Evolutionary conservation across 2,329 filamentous ascomycete genomes (phyloP).

Genomic region (Leptoxyphium fumago): DNA sequence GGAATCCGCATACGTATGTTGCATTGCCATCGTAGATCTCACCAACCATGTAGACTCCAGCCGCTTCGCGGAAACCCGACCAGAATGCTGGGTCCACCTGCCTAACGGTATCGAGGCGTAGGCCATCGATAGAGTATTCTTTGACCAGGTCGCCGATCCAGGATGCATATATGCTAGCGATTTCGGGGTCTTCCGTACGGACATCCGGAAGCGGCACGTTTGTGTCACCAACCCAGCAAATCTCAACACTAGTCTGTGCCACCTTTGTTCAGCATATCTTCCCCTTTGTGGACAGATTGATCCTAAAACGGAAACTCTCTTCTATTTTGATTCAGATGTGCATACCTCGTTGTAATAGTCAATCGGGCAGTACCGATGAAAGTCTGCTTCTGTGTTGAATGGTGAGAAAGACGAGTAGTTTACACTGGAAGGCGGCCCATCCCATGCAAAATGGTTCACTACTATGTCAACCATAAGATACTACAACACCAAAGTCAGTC

Average conservation of each 20-base stretch:
- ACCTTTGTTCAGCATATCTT: constrained; percentile 14
- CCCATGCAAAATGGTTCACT: constrained; percentile 23
- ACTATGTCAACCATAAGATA: constrained; percentile 26
- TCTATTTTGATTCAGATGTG: constrained; percentile 1
- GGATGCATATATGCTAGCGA: constrained; percentile 37
- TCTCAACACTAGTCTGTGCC: constrained; percentile 18
- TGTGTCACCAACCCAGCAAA: constrained; percentile 42
- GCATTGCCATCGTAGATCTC: constrained; percentile 29
- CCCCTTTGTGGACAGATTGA: not conserved
- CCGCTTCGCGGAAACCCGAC: constrained; percentile 20
- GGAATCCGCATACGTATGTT: constrained; percentile 27
- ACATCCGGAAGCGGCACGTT: constrained; percentile 48
- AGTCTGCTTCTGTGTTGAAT: constrained; percentile 26
- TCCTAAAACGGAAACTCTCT: not conserved
- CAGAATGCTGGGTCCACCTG: constrained; percentile 31
- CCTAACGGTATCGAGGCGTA: constrained; percentile 37
- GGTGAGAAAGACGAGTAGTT: constrained; percentile 23
- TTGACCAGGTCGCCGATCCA: constrained; percentile 46
- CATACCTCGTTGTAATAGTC: constrained; percentile 34
- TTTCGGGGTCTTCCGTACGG: constrained; percentile 36
- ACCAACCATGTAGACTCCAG: constrained; percentile 30
- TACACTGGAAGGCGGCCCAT: constrained; percentile 12
- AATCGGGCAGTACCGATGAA: constrained; percentile 41
- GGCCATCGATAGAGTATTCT: constrained; percentile 45
- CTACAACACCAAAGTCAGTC: constrained; percentile 4